These are phyloP conservation scores for Sordariomycetes sp. DNA, from an alignment of 2,329 filamentous ascomycete genomes.

Conservation along the genomic window DNA sequence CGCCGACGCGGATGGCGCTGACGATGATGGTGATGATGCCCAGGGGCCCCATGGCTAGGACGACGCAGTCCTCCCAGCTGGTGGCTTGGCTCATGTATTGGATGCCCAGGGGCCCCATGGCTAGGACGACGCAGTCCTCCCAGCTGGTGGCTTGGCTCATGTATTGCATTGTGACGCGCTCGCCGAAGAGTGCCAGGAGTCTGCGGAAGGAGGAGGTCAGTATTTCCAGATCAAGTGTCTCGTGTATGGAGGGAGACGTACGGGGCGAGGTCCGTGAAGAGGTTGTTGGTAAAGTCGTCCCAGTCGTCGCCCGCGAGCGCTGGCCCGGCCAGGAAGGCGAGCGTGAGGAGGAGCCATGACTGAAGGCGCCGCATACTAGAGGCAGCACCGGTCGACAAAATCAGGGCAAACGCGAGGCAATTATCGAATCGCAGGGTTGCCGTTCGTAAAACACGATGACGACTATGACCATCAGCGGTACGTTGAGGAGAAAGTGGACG, in stretches of 20 bases:
- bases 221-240: too few relatives aligned
- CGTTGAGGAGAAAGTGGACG: too few relatives aligned
- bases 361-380: too few relatives aligned
- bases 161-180: constrained; percentile 35
- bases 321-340: too few relatives aligned
- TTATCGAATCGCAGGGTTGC: too few relatives aligned
- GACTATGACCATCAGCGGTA: too few relatives aligned
- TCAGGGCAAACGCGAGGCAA: too few relatives aligned
- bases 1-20: constrained; percentile 20
- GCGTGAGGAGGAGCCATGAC: too few relatives aligned
- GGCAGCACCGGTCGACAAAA: too few relatives aligned
- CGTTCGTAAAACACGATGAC: too few relatives aligned
- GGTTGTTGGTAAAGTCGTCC: constrained; percentile 12
- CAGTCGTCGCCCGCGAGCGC: constrained; percentile 7
- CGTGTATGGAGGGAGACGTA: not conserved
- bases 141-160: constrained; percentile 22
- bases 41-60: constrained; percentile 22
- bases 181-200: constrained; percentile 24
- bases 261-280: constrained; percentile 10
- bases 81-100: constrained; percentile 26
- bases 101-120: constrained; percentile 25
- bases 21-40: constrained; percentile 27
- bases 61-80: constrained; percentile 9
- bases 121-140: constrained; percentile 16
- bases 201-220: constrained; percentile 2